phyloP scores from a whole-genome alignment of 352 stramenopile genomes.

The Labyrinthula sp. region DNA sequence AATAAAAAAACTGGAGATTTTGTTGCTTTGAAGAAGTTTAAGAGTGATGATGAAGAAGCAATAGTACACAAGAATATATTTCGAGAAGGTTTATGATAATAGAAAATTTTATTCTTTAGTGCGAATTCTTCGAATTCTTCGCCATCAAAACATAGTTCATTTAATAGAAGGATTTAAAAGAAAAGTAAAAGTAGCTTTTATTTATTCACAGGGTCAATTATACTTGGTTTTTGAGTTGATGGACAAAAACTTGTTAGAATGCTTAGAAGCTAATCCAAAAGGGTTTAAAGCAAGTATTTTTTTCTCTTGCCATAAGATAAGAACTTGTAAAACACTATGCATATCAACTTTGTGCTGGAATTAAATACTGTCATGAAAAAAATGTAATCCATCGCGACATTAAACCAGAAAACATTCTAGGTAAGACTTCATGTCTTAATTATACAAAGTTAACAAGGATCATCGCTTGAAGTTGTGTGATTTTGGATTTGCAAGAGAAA shows the following conservation, averaged over 20 bases:
- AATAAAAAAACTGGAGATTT: conserved; percentile 42
- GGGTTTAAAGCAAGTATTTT: conserved; percentile 45
- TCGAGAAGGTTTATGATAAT: too few relatives aligned
- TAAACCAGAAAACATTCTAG: conserved; percentile 81
- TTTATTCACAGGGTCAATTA: too few relatives aligned
- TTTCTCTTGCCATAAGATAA: too few relatives aligned
- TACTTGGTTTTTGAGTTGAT: conserved; percentile 54
- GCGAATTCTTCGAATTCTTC: conserved; percentile 40
- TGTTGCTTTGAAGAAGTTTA: conserved; percentile 55
- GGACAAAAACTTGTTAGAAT: conserved; percentile 46
- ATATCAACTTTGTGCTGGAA: conserved; percentile 45
- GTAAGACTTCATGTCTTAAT: too few relatives aligned
- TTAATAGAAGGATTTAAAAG: conserved; percentile 44
- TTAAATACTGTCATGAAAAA: conserved; percentile 46
- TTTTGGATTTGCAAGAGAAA: conserved; percentile 47
- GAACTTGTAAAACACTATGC: conserved; percentile 41
- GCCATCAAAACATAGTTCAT: conserved; percentile 44
- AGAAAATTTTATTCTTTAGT: too few relatives aligned
- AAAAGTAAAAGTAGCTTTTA: too few relatives aligned
- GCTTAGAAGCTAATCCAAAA: conserved; percentile 54
- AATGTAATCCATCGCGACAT: conserved; percentile 72
- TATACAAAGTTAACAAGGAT: conserved; percentile 40
- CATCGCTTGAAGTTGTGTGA: conserved; percentile 50
- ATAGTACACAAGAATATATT: conserved; percentile 74
- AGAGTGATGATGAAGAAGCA: conserved; percentile 63